These are phyloP conservation scores for Dendrobium catenatum DNA, from an alignment of 106 monocot genomes.

Conservation along the genomic window DNA sequence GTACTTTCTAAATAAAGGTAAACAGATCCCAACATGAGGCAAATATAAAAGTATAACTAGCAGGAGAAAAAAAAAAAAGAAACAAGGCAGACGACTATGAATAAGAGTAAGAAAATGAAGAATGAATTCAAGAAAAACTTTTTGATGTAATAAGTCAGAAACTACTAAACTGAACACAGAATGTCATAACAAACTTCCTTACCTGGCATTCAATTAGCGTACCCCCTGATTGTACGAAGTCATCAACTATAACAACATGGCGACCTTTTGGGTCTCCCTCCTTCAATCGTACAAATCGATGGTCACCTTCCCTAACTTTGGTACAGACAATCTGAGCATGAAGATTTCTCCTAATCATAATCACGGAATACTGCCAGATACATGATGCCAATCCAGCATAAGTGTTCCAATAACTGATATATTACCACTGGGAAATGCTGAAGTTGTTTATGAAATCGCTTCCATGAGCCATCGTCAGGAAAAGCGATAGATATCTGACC, in stretches of 20 bases:
- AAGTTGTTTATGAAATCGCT: conserved; percentile 87
- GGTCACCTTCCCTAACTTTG: conserved; percentile 95
- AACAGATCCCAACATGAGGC: too few species aligned
- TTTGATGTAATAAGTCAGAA: too few species aligned
- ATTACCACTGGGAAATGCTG: conserved; percentile 87
- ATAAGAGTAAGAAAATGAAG: background rate
- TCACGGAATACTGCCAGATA: background rate
- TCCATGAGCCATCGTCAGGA: conserved; percentile 98
- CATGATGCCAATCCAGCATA: background rate
- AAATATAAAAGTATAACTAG: too few species aligned
- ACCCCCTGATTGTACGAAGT: conserved; percentile 91
- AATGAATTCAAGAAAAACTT: background rate
- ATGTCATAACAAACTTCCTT: background rate
- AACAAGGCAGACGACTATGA: background rate
- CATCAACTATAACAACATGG: conserved; percentile 98
- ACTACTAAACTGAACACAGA: background rate
- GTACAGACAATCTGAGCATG: conserved; percentile 78
- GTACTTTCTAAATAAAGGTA: conserved; percentile 44
- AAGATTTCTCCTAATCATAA: conserved; percentile 1
- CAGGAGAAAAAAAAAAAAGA: background rate
- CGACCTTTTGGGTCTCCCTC: conserved; percentile 94
- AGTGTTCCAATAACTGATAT: background rate
- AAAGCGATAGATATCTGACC: conserved; percentile 95
- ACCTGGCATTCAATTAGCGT: conserved; percentile 98
- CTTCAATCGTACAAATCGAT: conserved; percentile 74